A percentile compares a stretch with the other conserved stretches of the same genome.
Conservation (phyloP, 495 filamentous ascomycete species). For the Gamarada debralockiae region DNA sequence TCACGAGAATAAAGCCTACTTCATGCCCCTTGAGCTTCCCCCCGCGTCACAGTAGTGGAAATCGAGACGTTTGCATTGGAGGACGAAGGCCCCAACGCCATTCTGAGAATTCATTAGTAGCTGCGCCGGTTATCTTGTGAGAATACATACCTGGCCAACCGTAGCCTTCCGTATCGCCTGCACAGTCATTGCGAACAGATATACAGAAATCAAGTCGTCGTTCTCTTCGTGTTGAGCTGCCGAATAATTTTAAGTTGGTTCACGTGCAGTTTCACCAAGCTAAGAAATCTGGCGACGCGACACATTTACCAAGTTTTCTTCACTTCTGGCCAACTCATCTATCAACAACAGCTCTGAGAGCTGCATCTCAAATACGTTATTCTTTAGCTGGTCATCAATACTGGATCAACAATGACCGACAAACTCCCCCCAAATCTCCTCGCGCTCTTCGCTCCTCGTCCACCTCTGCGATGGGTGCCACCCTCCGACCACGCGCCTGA, state of each 20-base stretch:
- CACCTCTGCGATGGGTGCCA: constrained; percentile 84
- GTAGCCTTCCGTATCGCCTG: constrained; percentile 53
- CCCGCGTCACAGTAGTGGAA: constrained; percentile 96
- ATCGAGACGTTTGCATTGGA: constrained; percentile 93
- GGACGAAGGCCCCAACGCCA: constrained; percentile 92
- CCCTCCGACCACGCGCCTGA: constrained; percentile 81
- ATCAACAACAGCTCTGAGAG: constrained; percentile 14
- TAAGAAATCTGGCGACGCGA: constrained; percentile 12
- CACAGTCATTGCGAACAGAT: constrained; percentile 60
- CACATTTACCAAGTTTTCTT: not conserved
- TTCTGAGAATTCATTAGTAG: constrained; percentile 53
- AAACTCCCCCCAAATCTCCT: constrained; percentile 90
- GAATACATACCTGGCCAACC: constrained; percentile 51
- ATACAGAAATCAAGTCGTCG: not conserved
- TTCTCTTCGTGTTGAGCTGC: not conserved
- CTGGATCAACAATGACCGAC: constrained; percentile 72
- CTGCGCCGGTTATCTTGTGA: not conserved
- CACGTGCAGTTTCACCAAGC: constrained; percentile 4
- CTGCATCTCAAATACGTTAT: constrained; percentile 1
- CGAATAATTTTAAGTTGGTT: constrained; percentile 3
- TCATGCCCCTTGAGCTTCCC: constrained; percentile 90
- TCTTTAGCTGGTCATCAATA: not conserved
- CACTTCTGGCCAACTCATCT: not conserved
- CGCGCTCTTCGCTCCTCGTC: constrained; percentile 90
- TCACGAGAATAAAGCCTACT: constrained; percentile 51